Evolutionary conservation across 192 early-diverging fungal species (phyloP).

Genomic region (Mortierella antarctica): DNA sequence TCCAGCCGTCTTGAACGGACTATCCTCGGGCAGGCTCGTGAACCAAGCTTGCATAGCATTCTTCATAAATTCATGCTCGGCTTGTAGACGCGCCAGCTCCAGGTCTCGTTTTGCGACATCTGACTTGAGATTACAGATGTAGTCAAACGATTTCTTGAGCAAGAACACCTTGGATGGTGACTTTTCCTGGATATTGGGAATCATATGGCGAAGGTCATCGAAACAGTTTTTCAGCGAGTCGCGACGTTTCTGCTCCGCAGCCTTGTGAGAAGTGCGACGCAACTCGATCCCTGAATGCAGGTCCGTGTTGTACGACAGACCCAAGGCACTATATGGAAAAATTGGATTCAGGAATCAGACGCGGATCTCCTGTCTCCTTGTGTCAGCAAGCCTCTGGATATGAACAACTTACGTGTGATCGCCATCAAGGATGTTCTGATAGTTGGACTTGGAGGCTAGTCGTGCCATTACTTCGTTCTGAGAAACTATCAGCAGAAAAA

Average conservation of each 20-base stretch:
- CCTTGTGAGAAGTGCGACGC: conserved; percentile 91
- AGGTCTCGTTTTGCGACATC: conserved; percentile 47
- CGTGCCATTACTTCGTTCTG: conserved; percentile 52
- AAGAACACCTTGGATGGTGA: conserved; percentile 49
- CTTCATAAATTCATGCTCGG: conserved; percentile 44
- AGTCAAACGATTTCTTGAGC: conserved; percentile 51
- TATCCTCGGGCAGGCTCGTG: conserved; percentile 27
- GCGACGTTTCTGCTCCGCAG: conserved; percentile 95
- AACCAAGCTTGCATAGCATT: conserved; percentile 41
- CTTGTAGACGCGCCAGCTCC: conserved; percentile 37
- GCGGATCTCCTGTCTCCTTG: background rate
- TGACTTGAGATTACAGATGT: conserved; percentile 43
- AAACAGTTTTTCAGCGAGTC: conserved; percentile 94
- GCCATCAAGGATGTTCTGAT: conserved; percentile 90
- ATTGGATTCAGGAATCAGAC: background rate
- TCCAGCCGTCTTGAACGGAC: conserved; percentile 2
- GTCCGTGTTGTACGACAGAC: conserved; percentile 79
- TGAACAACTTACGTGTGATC: conserved; percentile 72
- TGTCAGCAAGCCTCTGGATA: background rate
- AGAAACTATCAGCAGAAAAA: conserved; percentile 22
- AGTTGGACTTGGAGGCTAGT: conserved; percentile 72
- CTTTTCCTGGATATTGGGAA: conserved; percentile 65
- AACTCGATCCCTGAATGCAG: conserved; percentile 83
- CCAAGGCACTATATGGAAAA: conserved; percentile 62
- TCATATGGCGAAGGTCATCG: conserved; percentile 76